Base-by-base conservation (phyloP, 2,329 filamentous ascomycete species). In the Cyphellophora europaea region DNA sequence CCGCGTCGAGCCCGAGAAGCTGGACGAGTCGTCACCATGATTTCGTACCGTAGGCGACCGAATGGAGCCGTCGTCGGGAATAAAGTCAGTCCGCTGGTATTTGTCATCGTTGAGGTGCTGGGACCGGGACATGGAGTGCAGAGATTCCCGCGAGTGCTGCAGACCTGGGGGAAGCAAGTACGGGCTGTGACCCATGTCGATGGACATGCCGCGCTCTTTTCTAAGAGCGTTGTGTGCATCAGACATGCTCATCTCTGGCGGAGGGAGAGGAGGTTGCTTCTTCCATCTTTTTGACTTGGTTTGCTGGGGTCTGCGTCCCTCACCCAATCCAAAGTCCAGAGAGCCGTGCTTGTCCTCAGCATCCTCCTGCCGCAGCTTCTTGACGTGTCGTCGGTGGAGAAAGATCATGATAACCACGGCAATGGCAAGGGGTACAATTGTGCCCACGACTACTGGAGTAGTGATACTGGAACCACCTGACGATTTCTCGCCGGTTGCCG, bases 131-230 rank as follows among this genome's bases (percentile, higher is more conserved):
- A 96, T 67, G 3, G 87, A 93, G 56, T 88, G 79, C 43, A 96
- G 68, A 4, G 89, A 95, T 48, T 94, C 87, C 29, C 77, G 75
- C 1, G 89, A 95, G 52, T 74, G 70, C 27, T 91, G 77, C 13
- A 89, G 54, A 36, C 76, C 78, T 1, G 84, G 83, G 4, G 91
- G 88, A n/a, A 96, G 70, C n/a, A 98, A 72, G 56, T 96, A 98
- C 2, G 91, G 91, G 19, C 74, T 76, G 31, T 88, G 68, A 52
- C 82, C 77, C 72, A 89, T 52, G 43, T 77, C 72, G 50, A 78
- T 57, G 11, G 75, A 79, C 43, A 78, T 48, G 11, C 72, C 72
- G 27, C 69, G 66, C 31, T 54, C 51, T 5, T 27, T 32, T 30
- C 50, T 49, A 16, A 55, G 33, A 27, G 53, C 41, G 46, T 67